phyloP scores from a whole-genome alignment of 257 asterid species.

The Datura wrightii region DNA sequence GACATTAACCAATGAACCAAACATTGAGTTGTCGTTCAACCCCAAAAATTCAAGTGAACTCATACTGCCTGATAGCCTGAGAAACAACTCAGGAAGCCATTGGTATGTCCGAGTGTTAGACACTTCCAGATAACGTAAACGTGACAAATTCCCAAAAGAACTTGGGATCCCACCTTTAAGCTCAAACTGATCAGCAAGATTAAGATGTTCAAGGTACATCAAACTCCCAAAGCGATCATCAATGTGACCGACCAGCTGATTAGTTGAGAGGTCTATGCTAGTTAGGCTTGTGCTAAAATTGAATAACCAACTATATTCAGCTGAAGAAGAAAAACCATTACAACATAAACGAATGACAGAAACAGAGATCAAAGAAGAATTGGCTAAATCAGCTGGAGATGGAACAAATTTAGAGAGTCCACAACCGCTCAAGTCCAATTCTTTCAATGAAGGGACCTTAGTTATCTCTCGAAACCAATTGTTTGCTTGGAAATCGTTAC shows the following conservation, averaged over 20 bases:
- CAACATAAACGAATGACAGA: background rate
- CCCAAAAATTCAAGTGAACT: background rate
- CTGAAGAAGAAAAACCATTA: constrained; percentile 21
- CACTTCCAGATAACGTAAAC: constrained; percentile 10
- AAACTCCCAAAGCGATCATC: background rate
- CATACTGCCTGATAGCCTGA: constrained; percentile 19
- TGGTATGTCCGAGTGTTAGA: background rate
- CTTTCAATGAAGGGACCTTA: background rate
- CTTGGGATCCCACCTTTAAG: background rate
- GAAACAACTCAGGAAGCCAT: constrained; percentile 25
- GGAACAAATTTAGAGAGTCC: constrained; percentile 6
- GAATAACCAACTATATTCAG: constrained; percentile 28
- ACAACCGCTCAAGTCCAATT: background rate
- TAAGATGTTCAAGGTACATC: background rate
- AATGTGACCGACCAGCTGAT: background rate
- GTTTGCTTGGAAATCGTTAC: background rate
- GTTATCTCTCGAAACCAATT: constrained; percentile 26
- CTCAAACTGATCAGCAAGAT: background rate
- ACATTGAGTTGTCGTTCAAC: constrained; percentile 30
- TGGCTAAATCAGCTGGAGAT: background rate
- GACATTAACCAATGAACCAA: constrained; percentile 25
- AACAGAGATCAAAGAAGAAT: constrained; percentile 36
- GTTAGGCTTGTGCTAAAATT: constrained; percentile 30
- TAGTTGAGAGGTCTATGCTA: background rate
- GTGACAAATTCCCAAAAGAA: constrained; percentile 30